Conservation (phyloP, 2,329 filamentous ascomycete species). For the Neoascochyta sp. region DNA sequence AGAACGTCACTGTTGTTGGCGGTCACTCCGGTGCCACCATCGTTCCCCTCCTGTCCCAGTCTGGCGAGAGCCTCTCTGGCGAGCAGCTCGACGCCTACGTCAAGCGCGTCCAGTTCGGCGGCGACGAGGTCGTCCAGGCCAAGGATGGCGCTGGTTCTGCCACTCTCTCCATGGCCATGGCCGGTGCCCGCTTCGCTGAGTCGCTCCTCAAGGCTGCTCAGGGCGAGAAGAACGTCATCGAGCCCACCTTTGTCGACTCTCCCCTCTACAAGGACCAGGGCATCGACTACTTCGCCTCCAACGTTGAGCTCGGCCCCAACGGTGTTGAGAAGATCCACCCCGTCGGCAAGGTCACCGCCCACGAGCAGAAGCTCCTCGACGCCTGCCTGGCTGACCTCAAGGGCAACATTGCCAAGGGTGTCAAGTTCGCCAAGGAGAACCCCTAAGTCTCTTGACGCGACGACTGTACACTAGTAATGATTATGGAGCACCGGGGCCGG, state of each 20-base stretch:
- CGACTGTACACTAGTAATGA: slow-evolving; percentile 33
- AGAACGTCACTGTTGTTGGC: slow-evolving; percentile 94
- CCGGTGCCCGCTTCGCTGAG: slow-evolving; percentile 81
- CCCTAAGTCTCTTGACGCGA: slow-evolving; percentile 32
- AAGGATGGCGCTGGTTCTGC: slow-evolving; percentile 97
- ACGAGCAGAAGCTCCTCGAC: slow-evolving; percentile 87
- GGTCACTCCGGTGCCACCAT: slow-evolving; percentile 98
- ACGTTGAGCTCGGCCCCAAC: slow-evolving; percentile 92
- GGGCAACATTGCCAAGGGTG: slow-evolving; percentile 93
- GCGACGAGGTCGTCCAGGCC: slow-evolving; percentile 98
- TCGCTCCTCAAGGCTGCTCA: slow-evolving; percentile 86
- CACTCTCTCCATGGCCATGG: slow-evolving; percentile 98
- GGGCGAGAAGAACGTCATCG: slow-evolving; percentile 90
- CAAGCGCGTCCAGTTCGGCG: slow-evolving; percentile 96
- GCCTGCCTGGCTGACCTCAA: slow-evolving; percentile 78
- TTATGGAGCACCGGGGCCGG: slow-evolving; percentile 15
- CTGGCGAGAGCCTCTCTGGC: slow-evolving; percentile 79
- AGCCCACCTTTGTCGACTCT: slow-evolving; percentile 96
- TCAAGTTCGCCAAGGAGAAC: slow-evolving; percentile 62
- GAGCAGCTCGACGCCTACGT: slow-evolving; percentile 72
- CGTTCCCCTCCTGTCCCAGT: slow-evolving; percentile 94
- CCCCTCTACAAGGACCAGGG: slow-evolving; percentile 98
- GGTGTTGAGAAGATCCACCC: slow-evolving; percentile 92
- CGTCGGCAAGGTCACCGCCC: slow-evolving; percentile 76
- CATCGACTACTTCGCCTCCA: slow-evolving; percentile 93